phyloP scores from a whole-genome alignment of 352 stramenopile species.

The Blastocystis sp. region DNA sequence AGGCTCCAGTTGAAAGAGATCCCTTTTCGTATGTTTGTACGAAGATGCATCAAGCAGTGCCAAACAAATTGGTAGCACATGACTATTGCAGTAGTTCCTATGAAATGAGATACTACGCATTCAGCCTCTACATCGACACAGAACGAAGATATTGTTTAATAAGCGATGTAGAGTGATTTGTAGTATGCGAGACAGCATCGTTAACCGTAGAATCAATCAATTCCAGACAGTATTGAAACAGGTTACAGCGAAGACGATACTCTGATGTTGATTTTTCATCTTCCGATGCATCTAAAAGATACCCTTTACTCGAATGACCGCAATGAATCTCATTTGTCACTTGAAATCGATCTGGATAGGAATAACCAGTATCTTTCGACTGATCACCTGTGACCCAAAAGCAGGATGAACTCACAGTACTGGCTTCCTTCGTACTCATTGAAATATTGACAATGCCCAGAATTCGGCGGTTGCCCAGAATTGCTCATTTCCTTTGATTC shows the following conservation, averaged over 20 bases:
- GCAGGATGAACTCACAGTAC: slow-evolving; percentile 17
- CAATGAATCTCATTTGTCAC: neutral
- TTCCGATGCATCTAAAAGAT: neutral
- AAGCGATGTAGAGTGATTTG: slow-evolving; percentile 23
- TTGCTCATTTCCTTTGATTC: too few species aligned
- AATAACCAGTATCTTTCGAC: neutral
- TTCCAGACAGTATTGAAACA: slow-evolving; percentile 4
- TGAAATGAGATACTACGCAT: neutral
- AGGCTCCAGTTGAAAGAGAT: neutral
- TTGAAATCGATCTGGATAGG: slow-evolving; percentile 9
- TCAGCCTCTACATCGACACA: neutral
- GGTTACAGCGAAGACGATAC: slow-evolving; percentile 21
- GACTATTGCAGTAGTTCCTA: slow-evolving; percentile 18
- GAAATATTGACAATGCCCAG: neutral
- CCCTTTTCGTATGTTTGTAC: neutral
- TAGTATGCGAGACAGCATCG: slow-evolving; percentile 9
- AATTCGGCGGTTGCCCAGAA: too few species aligned
- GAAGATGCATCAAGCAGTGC: neutral
- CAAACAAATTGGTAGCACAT: slow-evolving; percentile 29
- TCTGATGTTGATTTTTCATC: neutral
- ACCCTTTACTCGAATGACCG: neutral
- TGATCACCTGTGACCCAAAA: neutral
- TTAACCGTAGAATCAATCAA: slow-evolving; percentile 4
- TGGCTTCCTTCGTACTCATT: slow-evolving; percentile 27
- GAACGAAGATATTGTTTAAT: slow-evolving; percentile 9